phyloP scores from a whole-genome alignment of 2,329 filamentous ascomycete species.

The Dothistroma septosporum region DNA sequence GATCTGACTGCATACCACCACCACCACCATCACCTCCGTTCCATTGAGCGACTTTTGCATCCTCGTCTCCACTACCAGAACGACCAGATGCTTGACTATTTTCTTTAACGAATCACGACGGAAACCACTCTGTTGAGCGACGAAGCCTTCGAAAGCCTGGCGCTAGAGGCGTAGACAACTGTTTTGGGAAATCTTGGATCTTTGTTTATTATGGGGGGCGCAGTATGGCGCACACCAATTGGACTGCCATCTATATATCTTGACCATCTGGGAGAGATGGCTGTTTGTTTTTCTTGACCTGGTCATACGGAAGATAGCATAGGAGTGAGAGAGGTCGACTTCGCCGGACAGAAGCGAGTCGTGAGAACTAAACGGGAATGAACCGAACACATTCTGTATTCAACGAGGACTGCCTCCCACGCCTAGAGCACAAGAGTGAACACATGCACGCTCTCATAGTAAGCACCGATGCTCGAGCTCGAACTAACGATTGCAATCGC shows the following conservation, averaged over 20 bases:
- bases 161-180: slow-evolving; percentile 23
- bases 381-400: not conserved
- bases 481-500: too few relatives aligned
- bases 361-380: not conserved
- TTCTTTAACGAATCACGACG: slow-evolving; percentile 24
- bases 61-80: not conserved
- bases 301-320: not conserved
- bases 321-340: not conserved
- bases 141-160: slow-evolving; percentile 24
- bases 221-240: not conserved
- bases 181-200: not conserved
- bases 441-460: too few relatives aligned
- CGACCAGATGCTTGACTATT: slow-evolving; percentile 3
- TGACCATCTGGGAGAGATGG: not conserved
- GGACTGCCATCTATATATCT: not conserved
- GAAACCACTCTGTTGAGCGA: slow-evolving; percentile 15
- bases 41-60: slow-evolving; percentile 2
- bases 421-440: too few relatives aligned
- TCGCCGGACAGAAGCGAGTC: not conserved
- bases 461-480: not conserved
- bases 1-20: not conserved
- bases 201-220: not conserved
- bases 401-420: too few relatives aligned
- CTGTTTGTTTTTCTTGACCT: not conserved
- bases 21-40: not conserved